A percentile compares a stretch with the other conserved stretches of the same genome.
phyloP scores from a whole-genome alignment of 192 early-diverging fungal species.

The Rhizophagus sp. region DNA sequence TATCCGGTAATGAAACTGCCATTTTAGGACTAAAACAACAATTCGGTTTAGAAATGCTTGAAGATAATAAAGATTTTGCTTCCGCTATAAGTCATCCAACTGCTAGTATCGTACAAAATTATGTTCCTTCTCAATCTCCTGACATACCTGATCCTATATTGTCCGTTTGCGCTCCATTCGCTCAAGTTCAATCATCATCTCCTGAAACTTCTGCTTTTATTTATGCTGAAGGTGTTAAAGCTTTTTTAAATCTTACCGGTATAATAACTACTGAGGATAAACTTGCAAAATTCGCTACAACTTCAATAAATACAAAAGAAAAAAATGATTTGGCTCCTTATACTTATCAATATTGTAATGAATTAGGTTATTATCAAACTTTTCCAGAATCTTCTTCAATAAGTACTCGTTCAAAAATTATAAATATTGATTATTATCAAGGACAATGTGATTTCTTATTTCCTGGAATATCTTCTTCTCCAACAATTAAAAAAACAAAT shows the following conservation, averaged over 20 bases:
- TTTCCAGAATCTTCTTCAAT: constrained; percentile 5
- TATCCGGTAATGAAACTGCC: neutral
- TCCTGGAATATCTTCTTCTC: constrained; percentile 10
- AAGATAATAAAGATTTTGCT: constrained; percentile 26
- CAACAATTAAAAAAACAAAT: neutral
- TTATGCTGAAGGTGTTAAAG: neutral
- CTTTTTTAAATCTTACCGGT: neutral
- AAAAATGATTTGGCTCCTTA: constrained; percentile 10
- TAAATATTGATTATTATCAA: constrained; percentile 15
- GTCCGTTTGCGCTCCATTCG: neutral
- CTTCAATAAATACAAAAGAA: neutral
- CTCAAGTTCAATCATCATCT: neutral
- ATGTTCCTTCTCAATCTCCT: constrained; percentile 17
- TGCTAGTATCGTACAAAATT: constrained; percentile 7
- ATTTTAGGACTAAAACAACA: neutral
- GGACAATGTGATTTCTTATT: constrained; percentile 25
- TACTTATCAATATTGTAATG: constrained; percentile 17
- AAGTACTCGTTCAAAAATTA: constrained; percentile 2
- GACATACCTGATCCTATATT: constrained; percentile 2
- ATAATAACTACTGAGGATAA: neutral
- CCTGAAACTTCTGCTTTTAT: neutral
- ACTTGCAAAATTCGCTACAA: neutral
- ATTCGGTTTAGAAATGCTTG: constrained; percentile 12
- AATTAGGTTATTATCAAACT: constrained; percentile 28
- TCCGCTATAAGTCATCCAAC: constrained; percentile 18